Base-by-base conservation (phyloP, 352 stramenopile species). In the Phytopythium kandeliae region DNA sequence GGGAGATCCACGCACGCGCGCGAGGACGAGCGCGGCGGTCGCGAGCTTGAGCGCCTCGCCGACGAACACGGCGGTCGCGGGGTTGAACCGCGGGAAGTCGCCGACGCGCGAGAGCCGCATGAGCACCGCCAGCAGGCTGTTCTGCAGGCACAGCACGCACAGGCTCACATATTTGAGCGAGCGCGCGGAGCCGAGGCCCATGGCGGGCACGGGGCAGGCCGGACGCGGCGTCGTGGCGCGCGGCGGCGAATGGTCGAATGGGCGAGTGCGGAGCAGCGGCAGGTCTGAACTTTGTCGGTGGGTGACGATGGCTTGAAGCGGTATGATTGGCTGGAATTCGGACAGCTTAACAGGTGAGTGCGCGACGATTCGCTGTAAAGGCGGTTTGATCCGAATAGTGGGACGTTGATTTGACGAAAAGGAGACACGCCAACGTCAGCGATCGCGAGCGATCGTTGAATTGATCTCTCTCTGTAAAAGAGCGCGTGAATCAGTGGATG, bases 51-150 rank as follows among this genome's bases (percentile, higher is more conserved):
- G 73, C 30, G 72, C 64, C 47, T 92, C 80, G 46, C 80, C 74
- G 21, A 85, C 65, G 56, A 89, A 74, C 28, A 92, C 80, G 41
- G 80, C 80, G 11, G 80, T 92, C 26, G 76, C 77, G 1, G 78
- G 64, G 51, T 89, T 88, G 57, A 89, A 92, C 42, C 83, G 79
- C 17, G 78, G 63, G 47, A 66, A 66, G 58, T 87, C 62, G 51
- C 81, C 78, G 12, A 89, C 76, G 41, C 81, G 68, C 40, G 81
- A 92, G 52, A 92, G 81, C 38, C 81, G 76, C 81, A 92, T 89
- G 54, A 92, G 72, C 54, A 89, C 77, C 35, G 70, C 81, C 50
- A 89, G 54, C 17, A 87, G 62, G 21, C 74, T 87, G 65, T 89
- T 92, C 63, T 92, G 81, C 52, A 89, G 65, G 48, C 81, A 92